These are phyloP conservation scores for Tetraselmis striata DNA, from an alignment of 139 green algal genomes.

Conservation along the genomic window DNA sequence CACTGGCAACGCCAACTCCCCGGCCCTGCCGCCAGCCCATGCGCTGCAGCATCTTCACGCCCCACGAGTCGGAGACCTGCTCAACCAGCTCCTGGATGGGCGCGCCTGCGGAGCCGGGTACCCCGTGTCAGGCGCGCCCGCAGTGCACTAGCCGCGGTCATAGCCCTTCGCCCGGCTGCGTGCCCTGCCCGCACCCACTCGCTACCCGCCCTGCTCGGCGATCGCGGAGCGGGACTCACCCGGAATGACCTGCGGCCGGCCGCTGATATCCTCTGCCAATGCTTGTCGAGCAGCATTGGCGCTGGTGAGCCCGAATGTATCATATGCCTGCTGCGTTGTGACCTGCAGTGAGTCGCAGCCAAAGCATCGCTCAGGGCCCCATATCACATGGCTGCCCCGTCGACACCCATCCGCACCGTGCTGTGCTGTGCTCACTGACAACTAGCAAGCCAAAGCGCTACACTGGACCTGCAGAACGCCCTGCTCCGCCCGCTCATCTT, in stretches of 20 bases:
- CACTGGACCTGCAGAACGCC: background rate
- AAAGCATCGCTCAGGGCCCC: too few relatives aligned
- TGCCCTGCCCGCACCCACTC: too few relatives aligned
- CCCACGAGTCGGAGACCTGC: slow-evolving; percentile 61
- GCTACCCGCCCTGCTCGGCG: too few relatives aligned
- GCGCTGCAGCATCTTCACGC: slow-evolving; percentile 75
- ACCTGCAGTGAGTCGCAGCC: too few relatives aligned
- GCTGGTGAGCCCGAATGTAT: slow-evolving; percentile 33
- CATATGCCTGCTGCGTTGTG: slow-evolving; percentile 17
- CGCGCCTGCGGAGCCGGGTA: slow-evolving; percentile 43
- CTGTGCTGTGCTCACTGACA: too few relatives aligned
- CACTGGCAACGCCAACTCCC: background rate
- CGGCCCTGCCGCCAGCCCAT: slow-evolving; percentile 87
- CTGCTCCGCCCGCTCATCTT: slow-evolving; percentile 82
- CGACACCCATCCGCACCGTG: too few relatives aligned
- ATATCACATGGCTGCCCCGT: too few relatives aligned
- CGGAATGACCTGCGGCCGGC: background rate
- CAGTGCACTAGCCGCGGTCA: slow-evolving; percentile 1
- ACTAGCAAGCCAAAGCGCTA: too few relatives aligned
- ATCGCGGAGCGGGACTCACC: too few relatives aligned
- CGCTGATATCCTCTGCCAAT: background rate
- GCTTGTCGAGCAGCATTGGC: slow-evolving; percentile 2
- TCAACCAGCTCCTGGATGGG: slow-evolving; percentile 65
- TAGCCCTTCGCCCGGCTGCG: slow-evolving; percentile 12
- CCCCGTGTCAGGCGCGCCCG: slow-evolving; percentile 19